Evolutionary conservation across 768 basidiomycete species (phyloP).

Genomic region (Epithele typhae): DNA sequence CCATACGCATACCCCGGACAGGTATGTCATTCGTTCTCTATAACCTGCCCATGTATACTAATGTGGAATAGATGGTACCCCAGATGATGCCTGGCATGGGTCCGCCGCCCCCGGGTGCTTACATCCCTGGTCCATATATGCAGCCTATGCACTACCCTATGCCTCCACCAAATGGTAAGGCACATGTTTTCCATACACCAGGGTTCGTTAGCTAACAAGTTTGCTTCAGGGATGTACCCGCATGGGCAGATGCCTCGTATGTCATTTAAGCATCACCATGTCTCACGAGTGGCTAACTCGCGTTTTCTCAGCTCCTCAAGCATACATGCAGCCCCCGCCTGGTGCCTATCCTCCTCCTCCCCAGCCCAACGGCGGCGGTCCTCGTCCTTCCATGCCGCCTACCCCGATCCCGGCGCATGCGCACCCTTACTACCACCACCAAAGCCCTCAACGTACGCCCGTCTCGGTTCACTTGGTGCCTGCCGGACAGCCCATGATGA

Average conservation of each 20-base stretch:
- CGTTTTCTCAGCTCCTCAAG: constrained; percentile 51
- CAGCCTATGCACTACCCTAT: constrained; percentile 83
- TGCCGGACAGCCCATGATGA: constrained; percentile 7
- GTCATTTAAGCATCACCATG: constrained; percentile 31
- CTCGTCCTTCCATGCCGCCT: constrained; percentile 87
- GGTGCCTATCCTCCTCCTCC: constrained; percentile 72
- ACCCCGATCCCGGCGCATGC: constrained; percentile 85
- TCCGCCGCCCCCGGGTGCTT: constrained; percentile 74
- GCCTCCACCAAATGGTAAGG: constrained; percentile 73
- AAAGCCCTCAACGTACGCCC: constrained; percentile 78
- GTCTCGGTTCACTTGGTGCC: constrained; percentile 15
- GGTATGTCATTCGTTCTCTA: constrained; percentile 36
- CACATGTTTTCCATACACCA: constrained; percentile 2
- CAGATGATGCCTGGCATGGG: constrained; percentile 86
- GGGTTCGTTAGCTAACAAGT: constrained; percentile 4
- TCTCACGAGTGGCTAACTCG: too few species aligned
- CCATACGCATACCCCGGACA: constrained; percentile 77
- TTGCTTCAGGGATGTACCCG: constrained; percentile 66
- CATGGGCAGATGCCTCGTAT: constrained; percentile 90
- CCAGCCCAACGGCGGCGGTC: constrained; percentile 76
- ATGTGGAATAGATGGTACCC: constrained; percentile 29
- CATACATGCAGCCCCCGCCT: constrained; percentile 80
- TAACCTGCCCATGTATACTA: neutral
- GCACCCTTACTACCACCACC: constrained; percentile 78
- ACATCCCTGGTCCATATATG: constrained; percentile 80